phyloP scores from a whole-genome alignment of 306 rosid species.

The Notholithocarpus densiflorus region DNA sequence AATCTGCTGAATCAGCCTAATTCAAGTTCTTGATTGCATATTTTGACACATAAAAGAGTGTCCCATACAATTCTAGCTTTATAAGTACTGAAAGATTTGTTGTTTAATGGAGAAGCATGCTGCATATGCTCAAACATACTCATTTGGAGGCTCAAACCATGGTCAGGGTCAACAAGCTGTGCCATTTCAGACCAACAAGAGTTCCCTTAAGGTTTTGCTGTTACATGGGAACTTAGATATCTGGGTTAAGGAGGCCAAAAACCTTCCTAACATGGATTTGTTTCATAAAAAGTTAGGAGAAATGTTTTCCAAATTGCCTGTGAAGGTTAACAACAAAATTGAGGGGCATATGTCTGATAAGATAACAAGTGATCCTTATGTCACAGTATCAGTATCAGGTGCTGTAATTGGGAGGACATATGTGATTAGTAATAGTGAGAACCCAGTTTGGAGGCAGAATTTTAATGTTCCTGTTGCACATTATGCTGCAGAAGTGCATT shows the following conservation, averaged over 20 bases:
- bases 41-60: neutral
- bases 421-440: conserved; percentile 64
- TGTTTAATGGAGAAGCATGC: conserved; percentile 37
- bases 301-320: conserved; percentile 43
- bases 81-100: neutral
- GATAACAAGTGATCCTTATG: conserved; percentile 37
- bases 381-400: conserved; percentile 52
- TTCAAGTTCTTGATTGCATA: neutral
- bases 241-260: conserved; percentile 51
- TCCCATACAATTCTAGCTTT: neutral
- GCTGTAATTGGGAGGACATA: conserved; percentile 70
- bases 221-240: conserved; percentile 78
- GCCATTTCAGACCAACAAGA: conserved; percentile 50
- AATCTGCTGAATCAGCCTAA: neutral
- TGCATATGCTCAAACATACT: conserved; percentile 38
- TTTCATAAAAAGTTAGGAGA: conserved; percentile 56
- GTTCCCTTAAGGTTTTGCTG: conserved; percentile 46
- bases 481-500: conserved; percentile 64
- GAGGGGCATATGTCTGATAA: conserved; percentile 31
- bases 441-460: conserved; percentile 78
- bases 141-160: conserved; percentile 67
- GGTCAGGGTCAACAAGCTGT: conserved; percentile 50
- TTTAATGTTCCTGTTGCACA: conserved; percentile 82
- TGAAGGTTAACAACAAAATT: conserved; percentile 25
- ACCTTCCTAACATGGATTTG: conserved; percentile 78